phyloP scores from a whole-genome alignment of 257 asterid genomes.

The Lantana camara region DNA sequence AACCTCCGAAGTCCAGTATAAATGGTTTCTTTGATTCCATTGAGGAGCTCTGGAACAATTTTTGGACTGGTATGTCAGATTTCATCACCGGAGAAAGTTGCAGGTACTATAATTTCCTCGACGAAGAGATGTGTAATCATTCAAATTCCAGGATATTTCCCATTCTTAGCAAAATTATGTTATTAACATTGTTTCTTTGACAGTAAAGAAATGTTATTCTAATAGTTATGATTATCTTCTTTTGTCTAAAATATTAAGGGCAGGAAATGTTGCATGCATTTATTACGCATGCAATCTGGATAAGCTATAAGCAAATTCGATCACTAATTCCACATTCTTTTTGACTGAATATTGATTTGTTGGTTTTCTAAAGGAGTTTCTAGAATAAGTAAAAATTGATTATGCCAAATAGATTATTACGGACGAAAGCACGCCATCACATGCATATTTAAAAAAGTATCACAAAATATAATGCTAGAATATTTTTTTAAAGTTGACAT shows the following conservation, averaged over 20 bases:
- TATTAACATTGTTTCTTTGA: not conserved
- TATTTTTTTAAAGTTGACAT: not conserved
- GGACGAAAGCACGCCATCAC: not conserved
- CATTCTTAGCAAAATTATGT: not conserved
- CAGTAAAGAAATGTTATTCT: too few species aligned
- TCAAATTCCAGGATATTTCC: not conserved
- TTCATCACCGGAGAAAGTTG: constrained; percentile 82
- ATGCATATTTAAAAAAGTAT: not conserved
- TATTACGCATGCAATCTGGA: not conserved
- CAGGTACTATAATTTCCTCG: constrained; percentile 50
- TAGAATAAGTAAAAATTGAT: not conserved
- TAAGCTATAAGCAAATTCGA: not conserved
- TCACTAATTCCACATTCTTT: not conserved
- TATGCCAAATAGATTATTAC: not conserved
- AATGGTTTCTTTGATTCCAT: constrained; percentile 81
- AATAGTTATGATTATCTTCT: too few species aligned
- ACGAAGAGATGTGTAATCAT: not conserved
- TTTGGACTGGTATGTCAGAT: constrained; percentile 59
- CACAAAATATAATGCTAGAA: too few species aligned
- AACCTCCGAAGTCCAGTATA: constrained; percentile 71
- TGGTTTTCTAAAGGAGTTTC: not conserved
- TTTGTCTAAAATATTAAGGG: not conserved
- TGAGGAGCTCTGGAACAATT: constrained; percentile 65
- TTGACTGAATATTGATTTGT: not conserved
- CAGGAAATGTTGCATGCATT: not conserved